phyloP scores from a whole-genome alignment of 2,329 filamentous ascomycete species.

The Curvularia verruculosa region DNA sequence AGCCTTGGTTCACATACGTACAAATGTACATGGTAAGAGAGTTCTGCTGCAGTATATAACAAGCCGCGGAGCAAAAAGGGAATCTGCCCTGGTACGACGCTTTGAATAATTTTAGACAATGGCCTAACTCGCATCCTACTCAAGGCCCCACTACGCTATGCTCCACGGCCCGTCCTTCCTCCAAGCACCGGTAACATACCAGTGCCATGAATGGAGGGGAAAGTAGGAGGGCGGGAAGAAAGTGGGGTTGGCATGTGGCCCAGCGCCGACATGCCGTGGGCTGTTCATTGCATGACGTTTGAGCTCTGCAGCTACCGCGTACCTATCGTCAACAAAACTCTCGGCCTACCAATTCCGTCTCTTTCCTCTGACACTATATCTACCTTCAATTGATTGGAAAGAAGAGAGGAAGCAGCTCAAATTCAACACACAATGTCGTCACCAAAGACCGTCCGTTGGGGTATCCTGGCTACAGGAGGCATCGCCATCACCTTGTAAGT shows the following conservation, averaged over 20 bases:
- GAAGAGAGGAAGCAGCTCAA: not conserved
- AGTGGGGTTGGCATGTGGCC: slow-evolving; percentile 24
- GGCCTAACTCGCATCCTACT: not conserved
- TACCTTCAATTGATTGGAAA: not conserved
- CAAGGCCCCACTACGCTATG: not conserved
- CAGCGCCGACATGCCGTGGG: slow-evolving; percentile 6
- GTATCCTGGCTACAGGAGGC: slow-evolving; percentile 57
- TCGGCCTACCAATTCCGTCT: not conserved
- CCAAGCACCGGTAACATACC: slow-evolving; percentile 12
- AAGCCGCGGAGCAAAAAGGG: not conserved
- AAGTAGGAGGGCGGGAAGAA: slow-evolving; percentile 12
- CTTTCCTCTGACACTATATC: not conserved
- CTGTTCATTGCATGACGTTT: slow-evolving; percentile 22
- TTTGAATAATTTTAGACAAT: not conserved
- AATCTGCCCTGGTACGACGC: not conserved
- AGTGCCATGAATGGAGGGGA: not conserved
- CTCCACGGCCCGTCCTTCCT: slow-evolving; percentile 7
- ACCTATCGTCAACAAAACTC: not conserved
- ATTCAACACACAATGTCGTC: slow-evolving; percentile 34
- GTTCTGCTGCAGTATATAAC: not conserved
- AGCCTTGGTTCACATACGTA: not conserved
- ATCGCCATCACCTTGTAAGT: slow-evolving; percentile 54
- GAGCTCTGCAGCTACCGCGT: slow-evolving; percentile 5
- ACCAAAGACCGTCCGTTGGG: slow-evolving; percentile 50
- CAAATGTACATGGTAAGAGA: not conserved